phyloP scores from a whole-genome alignment of 2,329 filamentous ascomycete genomes.

The Trichoderma sp. region DNA sequence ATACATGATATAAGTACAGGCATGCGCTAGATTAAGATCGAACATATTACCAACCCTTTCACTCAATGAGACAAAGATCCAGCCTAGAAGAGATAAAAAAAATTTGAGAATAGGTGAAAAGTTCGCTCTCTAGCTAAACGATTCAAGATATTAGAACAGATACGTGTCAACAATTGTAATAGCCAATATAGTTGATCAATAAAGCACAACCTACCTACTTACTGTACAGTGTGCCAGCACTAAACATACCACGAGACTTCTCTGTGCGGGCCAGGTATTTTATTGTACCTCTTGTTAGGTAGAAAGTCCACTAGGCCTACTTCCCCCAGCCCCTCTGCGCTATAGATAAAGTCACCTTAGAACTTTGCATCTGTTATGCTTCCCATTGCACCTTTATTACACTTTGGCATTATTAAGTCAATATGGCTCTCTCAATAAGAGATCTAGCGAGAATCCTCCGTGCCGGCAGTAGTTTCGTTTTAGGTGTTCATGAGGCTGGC shows the following conservation, averaged over 20 bases:
- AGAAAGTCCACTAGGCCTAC: neutral
- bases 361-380: neutral
- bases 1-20: too few relatives aligned
- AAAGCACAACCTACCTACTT: neutral
- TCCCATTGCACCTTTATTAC: neutral
- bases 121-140: too few relatives aligned
- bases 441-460: neutral
- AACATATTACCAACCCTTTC: too few relatives aligned
- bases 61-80: too few relatives aligned
- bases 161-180: too few relatives aligned
- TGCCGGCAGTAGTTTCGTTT: neutral
- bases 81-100: too few relatives aligned
- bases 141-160: too few relatives aligned
- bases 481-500: neutral
- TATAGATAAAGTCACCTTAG: neutral
- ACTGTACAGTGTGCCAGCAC: neutral
- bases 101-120: too few relatives aligned
- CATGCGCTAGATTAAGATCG: too few relatives aligned
- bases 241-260: neutral
- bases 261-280: neutral
- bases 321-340: neutral
- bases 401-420: fast-evolving
- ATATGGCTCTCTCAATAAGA: neutral
- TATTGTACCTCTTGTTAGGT: neutral
- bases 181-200: neutral